Evolutionary conservation across 2,329 filamentous ascomycete species (phyloP), one percentile per base, ranked within the genome.

Genomic region (Aspergillus vadensis): DNA sequence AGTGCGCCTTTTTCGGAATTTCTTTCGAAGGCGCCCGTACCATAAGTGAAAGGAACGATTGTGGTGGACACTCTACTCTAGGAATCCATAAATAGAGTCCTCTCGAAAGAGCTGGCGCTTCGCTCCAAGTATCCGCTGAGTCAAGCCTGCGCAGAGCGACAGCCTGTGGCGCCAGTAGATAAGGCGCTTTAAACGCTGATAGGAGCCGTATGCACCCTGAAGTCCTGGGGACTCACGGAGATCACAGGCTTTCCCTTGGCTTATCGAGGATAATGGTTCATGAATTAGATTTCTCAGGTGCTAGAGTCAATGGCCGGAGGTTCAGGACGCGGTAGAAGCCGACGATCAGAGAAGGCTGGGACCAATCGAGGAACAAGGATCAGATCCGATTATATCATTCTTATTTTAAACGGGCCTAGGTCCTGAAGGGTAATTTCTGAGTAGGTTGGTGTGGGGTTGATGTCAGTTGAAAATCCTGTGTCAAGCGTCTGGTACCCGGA

Each of bases 401-500:
- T 63, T 59, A 61, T 61, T 52, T 56, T 39, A 17, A 48, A 5
- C 36, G 39, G 27, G 30, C 23, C 44, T 38, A 60, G 51, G 47
- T 15, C 32, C 51, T 55, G 27, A 54, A 57, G 43, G 19, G 38
- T 27, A 49, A 19, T 49, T 25, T 55, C 53, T 32, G 41, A 55
- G 5, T 51, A 51, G 44, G 21, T 12, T 25, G 44, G 50, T 53
- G 57, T 62, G 59, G 30, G 36, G 61, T 63, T 56, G 32, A 36
- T 49, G 50, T 49, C 47, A 25, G 65, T 63, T 65, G 67, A 68
- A 69, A 52, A 69, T 52, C 44, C 36, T 17, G 48, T 17, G 48
- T 38, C 36, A 23, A 36, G 30, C 27, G 61, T 66, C 65, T 64
- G 60, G 62, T 69, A 65, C 64, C 70, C 70, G 65, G 67, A 65